Conservation (phyloP, 2,329 filamentous ascomycete species). For the Pseudopyricularia cyperi region DNA sequence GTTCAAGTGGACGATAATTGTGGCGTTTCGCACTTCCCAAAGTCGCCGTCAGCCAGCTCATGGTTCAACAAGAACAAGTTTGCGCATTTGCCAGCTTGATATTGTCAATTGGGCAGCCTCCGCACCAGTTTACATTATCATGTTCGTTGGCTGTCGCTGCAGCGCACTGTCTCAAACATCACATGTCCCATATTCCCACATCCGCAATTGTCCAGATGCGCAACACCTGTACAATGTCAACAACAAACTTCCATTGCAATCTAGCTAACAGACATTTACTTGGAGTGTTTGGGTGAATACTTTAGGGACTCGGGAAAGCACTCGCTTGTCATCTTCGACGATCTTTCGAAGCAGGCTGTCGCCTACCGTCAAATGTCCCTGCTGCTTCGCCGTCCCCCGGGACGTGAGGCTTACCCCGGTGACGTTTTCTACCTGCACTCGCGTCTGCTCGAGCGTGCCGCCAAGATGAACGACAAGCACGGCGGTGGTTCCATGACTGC, state of each 20-base stretch:
- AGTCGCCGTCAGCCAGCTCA: too few relatives aligned
- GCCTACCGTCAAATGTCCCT: slow-evolving; percentile 99
- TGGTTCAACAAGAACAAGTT: too few relatives aligned
- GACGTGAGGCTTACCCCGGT: slow-evolving; percentile 98
- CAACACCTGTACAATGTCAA: background rate
- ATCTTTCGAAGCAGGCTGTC: slow-evolving; percentile 95
- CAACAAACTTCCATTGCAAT: background rate
- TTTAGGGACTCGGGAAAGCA: slow-evolving; percentile 84
- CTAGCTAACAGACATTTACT: background rate
- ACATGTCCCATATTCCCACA: too few relatives aligned
- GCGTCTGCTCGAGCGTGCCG: slow-evolving; percentile 96
- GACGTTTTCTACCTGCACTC: slow-evolving; percentile 99
- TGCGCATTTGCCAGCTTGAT: too few relatives aligned
- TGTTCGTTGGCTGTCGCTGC: too few relatives aligned
- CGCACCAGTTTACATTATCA: too few relatives aligned
- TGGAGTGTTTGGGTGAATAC: slow-evolving; percentile 39
- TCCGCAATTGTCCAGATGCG: too few relatives aligned
- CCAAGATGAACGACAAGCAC: slow-evolving; percentile 96
- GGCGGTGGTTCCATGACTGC: slow-evolving; percentile 95
- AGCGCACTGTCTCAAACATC: too few relatives aligned
- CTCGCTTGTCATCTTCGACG: slow-evolving; percentile 82
- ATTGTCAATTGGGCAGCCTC: too few relatives aligned
- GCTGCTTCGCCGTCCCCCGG: slow-evolving; percentile 90
- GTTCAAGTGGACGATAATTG: too few relatives aligned
- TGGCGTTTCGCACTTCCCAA: too few relatives aligned